Percentiles rank a stretch among this genome's conserved stretches.
Conservation (phyloP, 257 asterid species). For the Mitragyna speciosa region DNA sequence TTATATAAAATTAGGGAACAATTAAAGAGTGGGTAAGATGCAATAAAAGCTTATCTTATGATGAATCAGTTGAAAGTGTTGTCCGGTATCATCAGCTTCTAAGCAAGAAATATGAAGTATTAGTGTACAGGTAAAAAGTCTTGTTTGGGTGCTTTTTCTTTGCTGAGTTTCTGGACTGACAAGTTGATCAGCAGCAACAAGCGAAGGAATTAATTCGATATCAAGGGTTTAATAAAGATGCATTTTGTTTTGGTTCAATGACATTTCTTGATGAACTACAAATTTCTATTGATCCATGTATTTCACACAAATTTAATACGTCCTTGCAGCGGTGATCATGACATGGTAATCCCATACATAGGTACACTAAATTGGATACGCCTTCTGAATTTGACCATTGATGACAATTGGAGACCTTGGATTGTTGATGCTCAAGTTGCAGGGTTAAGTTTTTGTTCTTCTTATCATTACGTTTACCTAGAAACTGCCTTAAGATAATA, state of each 20-base stretch:
- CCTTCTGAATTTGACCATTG: slow-evolving; percentile 25
- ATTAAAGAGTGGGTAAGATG: slow-evolving; percentile 27
- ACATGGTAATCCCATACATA: slow-evolving; percentile 13
- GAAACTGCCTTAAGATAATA: background rate
- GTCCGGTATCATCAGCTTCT: slow-evolving; percentile 25
- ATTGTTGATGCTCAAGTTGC: slow-evolving; percentile 36
- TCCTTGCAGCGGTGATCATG: slow-evolving; percentile 40
- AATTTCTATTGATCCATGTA: too few relatives aligned
- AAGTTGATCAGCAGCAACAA: too few relatives aligned
- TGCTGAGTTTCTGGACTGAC: background rate
- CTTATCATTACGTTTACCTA: too few relatives aligned
- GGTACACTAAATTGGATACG: slow-evolving; percentile 29
- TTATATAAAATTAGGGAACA: slow-evolving; percentile 24
- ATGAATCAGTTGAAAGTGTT: background rate
- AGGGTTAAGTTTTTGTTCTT: slow-evolving; percentile 26
- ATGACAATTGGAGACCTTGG: slow-evolving; percentile 45
- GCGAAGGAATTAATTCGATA: background rate
- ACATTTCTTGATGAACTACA: background rate
- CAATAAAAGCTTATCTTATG: slow-evolving; percentile 10
- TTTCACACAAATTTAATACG: background rate
- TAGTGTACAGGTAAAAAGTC: slow-evolving; percentile 27
- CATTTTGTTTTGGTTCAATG: background rate
- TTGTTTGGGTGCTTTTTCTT: background rate
- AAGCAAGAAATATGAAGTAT: slow-evolving; percentile 14
- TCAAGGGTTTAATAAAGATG: background rate